Base-by-base conservation (phyloP, 345 rosid species). In the Cardamine chenopodiifolia region DNA sequence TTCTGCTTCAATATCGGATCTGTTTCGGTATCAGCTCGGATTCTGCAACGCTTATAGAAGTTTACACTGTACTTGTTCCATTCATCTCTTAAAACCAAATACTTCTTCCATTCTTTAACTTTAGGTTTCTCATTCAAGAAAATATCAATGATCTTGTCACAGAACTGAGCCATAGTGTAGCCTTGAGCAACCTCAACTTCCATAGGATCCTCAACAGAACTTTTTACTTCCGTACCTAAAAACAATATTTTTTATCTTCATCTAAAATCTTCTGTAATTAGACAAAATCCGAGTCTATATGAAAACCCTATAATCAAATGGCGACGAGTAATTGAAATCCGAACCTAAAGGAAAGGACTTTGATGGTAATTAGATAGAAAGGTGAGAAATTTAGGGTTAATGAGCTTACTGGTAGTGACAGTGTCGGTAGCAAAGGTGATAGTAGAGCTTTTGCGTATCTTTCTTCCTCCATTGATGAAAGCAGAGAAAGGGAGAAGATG, bases 61-160 rank as follows among this genome's bases (percentile, higher is more conserved):
- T 83, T 76, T 7, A 83, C 84, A 62, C 84, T 87, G 56, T 91
- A 90, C 85, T 88, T 91, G 22, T 82, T 83, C 97, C 97, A 94
- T 76, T 90, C 96, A 54, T 90, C 90, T 76, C 97, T 86, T 15
- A 91, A 82, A 52, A 89, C 85, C 83, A 94, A 68, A 77, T 82
- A 90, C 80, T 86, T 90, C 62, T 82, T 88, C 99, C 96, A 95
- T 19, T 92, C 82, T 68, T 83, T 95, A 6, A 85, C 90, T 74
- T 85, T 82, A 34, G 87, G 88, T 76, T 91, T 95, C 89, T 90
- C 89, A 73, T 81, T 83, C 83, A 92, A 74, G 80, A 91, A 95
- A 47, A 90, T 15, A 81, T 90, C 92, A 72, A 92, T 85, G 6
- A 91, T 80, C 79, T 83, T 90, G 72, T 95, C 99, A 72, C 92